Evolutionary conservation across 179 eudicot species (phyloP).

Genomic region (Actinidia arguta): DNA sequence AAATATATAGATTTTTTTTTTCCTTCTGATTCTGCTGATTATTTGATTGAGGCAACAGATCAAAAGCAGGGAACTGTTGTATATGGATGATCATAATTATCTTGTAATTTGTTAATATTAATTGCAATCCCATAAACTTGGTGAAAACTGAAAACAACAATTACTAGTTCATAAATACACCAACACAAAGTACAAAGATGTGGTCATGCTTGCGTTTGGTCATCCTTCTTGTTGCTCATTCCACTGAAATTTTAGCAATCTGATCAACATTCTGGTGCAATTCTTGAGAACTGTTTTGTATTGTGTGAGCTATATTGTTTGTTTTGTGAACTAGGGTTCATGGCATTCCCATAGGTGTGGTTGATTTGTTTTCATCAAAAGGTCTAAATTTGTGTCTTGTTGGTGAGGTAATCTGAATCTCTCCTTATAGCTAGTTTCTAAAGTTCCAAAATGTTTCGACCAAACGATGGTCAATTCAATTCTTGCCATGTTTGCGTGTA

Average conservation of each 20-base stretch:
- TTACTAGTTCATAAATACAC: slow-evolving; percentile 1
- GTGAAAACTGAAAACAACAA: background rate
- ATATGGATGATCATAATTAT: background rate
- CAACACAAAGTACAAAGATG: background rate
- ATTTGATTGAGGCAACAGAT: background rate
- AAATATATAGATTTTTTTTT: too few relatives aligned
- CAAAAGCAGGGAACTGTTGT: background rate
- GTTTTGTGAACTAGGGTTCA: background rate
- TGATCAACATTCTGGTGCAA: background rate
- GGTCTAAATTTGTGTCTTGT: too few relatives aligned
- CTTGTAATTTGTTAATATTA: slow-evolving; percentile 1
- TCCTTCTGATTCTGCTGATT: too few relatives aligned
- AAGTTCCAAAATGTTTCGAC: too few relatives aligned
- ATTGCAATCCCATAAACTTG: background rate
- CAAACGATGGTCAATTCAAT: too few relatives aligned
- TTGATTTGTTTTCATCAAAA: too few relatives aligned
- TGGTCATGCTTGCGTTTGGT: background rate
- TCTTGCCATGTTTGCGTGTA: too few relatives aligned
- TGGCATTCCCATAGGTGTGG: background rate
- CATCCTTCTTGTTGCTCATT: background rate
- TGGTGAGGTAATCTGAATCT: too few relatives aligned
- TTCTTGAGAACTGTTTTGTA: background rate
- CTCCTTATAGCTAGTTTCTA: too few relatives aligned
- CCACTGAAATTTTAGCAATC: background rate
- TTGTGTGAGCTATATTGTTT: background rate